Conservation (phyloP, 768 basidiomycete species). For the Boletus rubroflammeus region DNA sequence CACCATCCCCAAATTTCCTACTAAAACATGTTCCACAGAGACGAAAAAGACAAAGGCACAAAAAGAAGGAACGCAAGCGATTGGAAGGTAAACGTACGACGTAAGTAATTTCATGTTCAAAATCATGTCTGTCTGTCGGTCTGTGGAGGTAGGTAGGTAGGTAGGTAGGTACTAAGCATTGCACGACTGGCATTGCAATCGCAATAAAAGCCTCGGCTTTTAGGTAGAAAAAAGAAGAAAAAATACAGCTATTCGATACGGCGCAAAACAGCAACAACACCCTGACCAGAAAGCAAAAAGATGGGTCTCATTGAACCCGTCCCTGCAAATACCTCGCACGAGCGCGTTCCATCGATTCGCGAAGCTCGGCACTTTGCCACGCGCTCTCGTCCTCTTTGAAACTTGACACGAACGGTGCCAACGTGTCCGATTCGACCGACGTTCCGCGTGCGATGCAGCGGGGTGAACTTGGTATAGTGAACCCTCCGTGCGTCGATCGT, state of each 20-base stretch:
- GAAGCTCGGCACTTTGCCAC: conserved; percentile 64
- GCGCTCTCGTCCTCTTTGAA: conserved; percentile 44
- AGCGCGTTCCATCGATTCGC: conserved; percentile 69
- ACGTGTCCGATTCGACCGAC: conserved; percentile 35
- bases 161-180: background rate
- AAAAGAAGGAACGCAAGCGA: background rate
- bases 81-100: background rate
- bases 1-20: background rate
- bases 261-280: background rate
- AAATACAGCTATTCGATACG: background rate
- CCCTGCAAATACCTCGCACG: conserved; percentile 36
- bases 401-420: conserved; percentile 20
- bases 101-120: conserved; percentile 1
- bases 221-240: too few relatives aligned
- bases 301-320: conserved; percentile 8
- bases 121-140: background rate
- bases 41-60: background rate
- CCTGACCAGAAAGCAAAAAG: background rate
- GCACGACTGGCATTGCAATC: background rate
- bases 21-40: background rate
- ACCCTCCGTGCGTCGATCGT: conserved; percentile 15
- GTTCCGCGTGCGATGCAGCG: conserved; percentile 24
- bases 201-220: background rate
- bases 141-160: too few relatives aligned
- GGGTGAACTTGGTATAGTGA: conserved; percentile 15